Conservation (phyloP, 129 eudicot species). For the Solidago caesia region DNA sequence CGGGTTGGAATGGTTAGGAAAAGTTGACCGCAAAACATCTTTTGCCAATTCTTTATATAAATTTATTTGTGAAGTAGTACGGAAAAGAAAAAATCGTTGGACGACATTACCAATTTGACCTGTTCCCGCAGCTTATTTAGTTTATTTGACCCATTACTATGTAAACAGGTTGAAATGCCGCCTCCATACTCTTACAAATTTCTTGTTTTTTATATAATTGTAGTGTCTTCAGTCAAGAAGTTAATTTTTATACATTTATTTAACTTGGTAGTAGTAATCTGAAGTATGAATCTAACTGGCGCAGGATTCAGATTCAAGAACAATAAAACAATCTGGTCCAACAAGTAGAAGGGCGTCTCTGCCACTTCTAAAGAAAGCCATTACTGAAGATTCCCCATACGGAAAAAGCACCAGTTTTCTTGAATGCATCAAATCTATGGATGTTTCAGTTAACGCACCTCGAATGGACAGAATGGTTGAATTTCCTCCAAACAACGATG, state of each 20-base stretch:
- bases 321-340: conserved; percentile 50
- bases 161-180: no score
- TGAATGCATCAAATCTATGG: conserved; percentile 58
- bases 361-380: conserved; percentile 48
- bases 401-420: conserved; percentile 46
- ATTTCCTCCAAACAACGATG: conserved; percentile 51
- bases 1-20: neutral
- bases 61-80: no score
- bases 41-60: neutral
- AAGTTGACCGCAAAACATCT: neutral
- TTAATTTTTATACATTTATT: conserved; percentile 1
- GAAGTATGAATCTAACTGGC: conserved; percentile 19
- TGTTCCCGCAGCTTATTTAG: no score
- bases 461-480: conserved; percentile 86
- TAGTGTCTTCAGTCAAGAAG: neutral
- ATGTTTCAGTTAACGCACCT: conserved; percentile 89
- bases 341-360: conserved; percentile 74
- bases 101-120: no score
- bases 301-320: conserved; percentile 55
- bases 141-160: no score
- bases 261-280: neutral
- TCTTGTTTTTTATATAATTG: neutral
- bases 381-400: conserved; percentile 30
- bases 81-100: no score
- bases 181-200: no score